Base-by-base conservation (phyloP, 257 asterid species). In the Ocimum tenuiflorum region DNA sequence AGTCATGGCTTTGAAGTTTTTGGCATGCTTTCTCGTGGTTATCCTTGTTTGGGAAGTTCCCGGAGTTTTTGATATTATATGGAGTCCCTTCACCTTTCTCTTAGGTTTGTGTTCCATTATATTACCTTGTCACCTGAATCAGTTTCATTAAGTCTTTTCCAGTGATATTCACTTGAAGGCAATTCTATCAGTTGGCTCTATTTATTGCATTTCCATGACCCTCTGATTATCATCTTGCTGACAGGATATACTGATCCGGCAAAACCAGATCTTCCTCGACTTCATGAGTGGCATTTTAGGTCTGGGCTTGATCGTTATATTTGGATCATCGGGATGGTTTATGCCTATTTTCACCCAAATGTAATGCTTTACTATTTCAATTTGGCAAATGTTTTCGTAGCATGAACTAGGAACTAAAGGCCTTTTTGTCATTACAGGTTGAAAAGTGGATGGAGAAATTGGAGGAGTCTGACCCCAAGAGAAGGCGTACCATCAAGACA, bases 401-500 rank as follows among this genome's bases (percentile, higher is more conserved):
- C n/a, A n/a, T n/a, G n/a, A n/a, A n/a, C n/a, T n/a, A n/a, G n/a
- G n/a, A n/a, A n/a, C n/a, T n/a, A n/a, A n/a, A n/a, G n/a, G n/a
- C n/a, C n/a, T n/a, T n/a, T n/a, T n/a, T n/a, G n/a, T n/a, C n/a
- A n/a, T 66, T 67, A 19, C 67, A 91, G 96, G 95, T 91, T 20
- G 97, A 88, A 79, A 84, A 81, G 73, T 91, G 95, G 96, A 84
- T 88, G 97, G 97, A 91, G 59, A 91, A 88, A 69, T 78, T 91
- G 82, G 95, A 91, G 86, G 97, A 91, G 80, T 73, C 88, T 69
- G 96, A 91, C 77, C 64, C 60, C 14, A 91, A 82, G 67, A 88
- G 82, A 72, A 80, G 89, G 77, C 79, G 80, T 78, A 76, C 78
- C 17, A 80, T 91, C 68, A 91, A 91, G 77, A 51, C 86, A 8